These are phyloP conservation scores for Ascochyta viciae-villosae DNA, from an alignment of 2,329 filamentous ascomycete species.

Conservation along the genomic window DNA sequence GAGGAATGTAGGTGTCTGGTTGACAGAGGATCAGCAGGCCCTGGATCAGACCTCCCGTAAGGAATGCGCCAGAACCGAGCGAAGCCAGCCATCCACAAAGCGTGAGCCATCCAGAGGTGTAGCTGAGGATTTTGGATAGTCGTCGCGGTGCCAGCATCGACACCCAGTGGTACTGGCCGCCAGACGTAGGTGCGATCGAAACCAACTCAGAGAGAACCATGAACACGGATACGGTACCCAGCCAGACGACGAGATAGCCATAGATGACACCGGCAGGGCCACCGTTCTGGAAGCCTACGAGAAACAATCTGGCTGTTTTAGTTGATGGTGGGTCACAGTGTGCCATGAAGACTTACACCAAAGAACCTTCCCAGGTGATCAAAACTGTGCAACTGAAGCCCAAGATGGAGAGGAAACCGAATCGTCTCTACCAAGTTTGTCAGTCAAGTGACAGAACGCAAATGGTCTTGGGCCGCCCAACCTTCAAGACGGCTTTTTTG, in stretches of 20 bases:
- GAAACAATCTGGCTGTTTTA: constrained; percentile 29
- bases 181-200: constrained; percentile 44
- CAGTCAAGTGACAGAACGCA: background rate
- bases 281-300: constrained; percentile 32
- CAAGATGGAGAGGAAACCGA: constrained; percentile 36
- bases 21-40: constrained; percentile 49
- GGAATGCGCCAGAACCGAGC: constrained; percentile 37
- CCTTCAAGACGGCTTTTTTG: constrained; percentile 36
- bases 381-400: constrained; percentile 40
- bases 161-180: constrained; percentile 48
- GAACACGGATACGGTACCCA: constrained; percentile 38
- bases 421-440: constrained; percentile 26
- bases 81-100: constrained; percentile 50
- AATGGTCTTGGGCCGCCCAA: background rate
- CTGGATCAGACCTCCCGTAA: constrained; percentile 39
- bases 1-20: constrained; percentile 41
- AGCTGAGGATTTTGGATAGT: constrained; percentile 51
- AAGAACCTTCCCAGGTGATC: constrained; percentile 38
- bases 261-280: constrained; percentile 42
- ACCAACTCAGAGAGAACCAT: constrained; percentile 42
- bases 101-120: constrained; percentile 54
- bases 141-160: constrained; percentile 50
- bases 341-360: constrained; percentile 25
- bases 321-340: background rate
- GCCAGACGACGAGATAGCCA: constrained; percentile 39